Evolutionary conservation across 371 early-diverging fungal genomes (phyloP).

Genomic region (Mortierella sp.): DNA sequence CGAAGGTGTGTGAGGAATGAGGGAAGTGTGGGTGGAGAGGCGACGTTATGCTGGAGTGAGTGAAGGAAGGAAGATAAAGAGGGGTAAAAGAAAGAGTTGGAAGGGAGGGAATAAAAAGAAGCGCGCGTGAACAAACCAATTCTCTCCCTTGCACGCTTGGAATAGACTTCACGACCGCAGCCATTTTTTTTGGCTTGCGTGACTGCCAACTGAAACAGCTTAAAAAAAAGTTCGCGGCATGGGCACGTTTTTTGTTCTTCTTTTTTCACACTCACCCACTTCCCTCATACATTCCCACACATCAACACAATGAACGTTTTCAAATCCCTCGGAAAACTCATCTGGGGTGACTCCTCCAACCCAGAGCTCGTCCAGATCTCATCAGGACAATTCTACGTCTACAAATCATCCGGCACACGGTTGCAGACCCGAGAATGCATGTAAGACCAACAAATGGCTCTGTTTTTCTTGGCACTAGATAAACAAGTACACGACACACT

Average conservation of each 20-base stretch:
- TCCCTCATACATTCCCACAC: background rate
- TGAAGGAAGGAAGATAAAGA: background rate
- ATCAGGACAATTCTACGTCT: conserved; percentile 66
- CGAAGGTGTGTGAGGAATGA: background rate
- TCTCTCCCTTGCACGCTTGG: background rate
- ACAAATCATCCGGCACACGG: conserved; percentile 42
- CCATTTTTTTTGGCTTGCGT: too few species aligned
- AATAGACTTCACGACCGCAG: too few species aligned
- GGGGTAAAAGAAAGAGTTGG: background rate
- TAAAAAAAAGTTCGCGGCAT: background rate
- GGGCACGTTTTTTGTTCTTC: background rate
- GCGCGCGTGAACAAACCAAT: background rate
- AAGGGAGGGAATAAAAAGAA: background rate
- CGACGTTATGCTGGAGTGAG: background rate
- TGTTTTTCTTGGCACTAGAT: background rate
- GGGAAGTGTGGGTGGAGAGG: background rate
- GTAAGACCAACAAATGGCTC: background rate
- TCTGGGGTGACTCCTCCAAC: conserved; percentile 63
- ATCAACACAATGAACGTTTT: conserved; percentile 56
- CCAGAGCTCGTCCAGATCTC: conserved; percentile 66
- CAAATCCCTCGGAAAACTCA: conserved; percentile 66
- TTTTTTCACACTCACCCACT: background rate
- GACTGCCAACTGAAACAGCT: conserved; percentile 9
- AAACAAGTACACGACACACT: background rate
- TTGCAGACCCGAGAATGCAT: conserved; percentile 57